Conservation (phyloP, 768 basidiomycete genomes). For the Tulasnella sp. region DNA sequence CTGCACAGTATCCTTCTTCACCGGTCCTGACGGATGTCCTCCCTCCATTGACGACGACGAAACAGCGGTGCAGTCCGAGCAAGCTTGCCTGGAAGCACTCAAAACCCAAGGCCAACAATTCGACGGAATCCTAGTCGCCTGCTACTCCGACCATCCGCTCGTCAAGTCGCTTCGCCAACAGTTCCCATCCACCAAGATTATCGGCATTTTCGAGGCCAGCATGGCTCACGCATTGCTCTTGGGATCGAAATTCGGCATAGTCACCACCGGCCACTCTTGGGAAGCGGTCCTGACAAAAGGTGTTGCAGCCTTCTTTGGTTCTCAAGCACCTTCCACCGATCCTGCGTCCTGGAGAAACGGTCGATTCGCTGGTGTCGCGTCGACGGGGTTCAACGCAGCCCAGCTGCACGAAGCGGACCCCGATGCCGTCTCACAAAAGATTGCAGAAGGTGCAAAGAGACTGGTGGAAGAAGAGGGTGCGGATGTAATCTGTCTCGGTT, state of each 20-base stretch:
- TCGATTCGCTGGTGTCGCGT: constrained; percentile 25
- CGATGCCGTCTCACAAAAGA: constrained; percentile 21
- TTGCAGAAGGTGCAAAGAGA: constrained; percentile 21
- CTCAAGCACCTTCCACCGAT: not conserved
- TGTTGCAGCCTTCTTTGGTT: constrained; percentile 19
- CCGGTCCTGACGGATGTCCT: constrained; percentile 18
- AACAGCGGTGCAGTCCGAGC: constrained; percentile 17
- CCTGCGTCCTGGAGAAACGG: not conserved
- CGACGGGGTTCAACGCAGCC: constrained; percentile 26
- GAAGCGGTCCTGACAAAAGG: constrained; percentile 23
- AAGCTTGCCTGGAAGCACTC: constrained; percentile 16
- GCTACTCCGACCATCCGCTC: constrained; percentile 28
- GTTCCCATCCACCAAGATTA: constrained; percentile 18
- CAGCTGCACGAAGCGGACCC: constrained; percentile 24
- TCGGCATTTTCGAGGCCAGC: constrained; percentile 30
- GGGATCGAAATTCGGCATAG: constrained; percentile 25
- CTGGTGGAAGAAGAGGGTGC: constrained; percentile 16
- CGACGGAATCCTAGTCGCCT: constrained; percentile 21
- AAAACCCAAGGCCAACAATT: not conserved
- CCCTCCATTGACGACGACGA: constrained; percentile 21
- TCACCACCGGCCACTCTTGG: constrained; percentile 30
- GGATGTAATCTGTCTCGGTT: constrained; percentile 22
- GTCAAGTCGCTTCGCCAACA: constrained; percentile 19
- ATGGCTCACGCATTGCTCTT: constrained; percentile 21
- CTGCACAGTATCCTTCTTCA: constrained; percentile 13